Base-by-base conservation (phyloP, 352 stramenopile genomes). In the Pythium insidiosum region DNA sequence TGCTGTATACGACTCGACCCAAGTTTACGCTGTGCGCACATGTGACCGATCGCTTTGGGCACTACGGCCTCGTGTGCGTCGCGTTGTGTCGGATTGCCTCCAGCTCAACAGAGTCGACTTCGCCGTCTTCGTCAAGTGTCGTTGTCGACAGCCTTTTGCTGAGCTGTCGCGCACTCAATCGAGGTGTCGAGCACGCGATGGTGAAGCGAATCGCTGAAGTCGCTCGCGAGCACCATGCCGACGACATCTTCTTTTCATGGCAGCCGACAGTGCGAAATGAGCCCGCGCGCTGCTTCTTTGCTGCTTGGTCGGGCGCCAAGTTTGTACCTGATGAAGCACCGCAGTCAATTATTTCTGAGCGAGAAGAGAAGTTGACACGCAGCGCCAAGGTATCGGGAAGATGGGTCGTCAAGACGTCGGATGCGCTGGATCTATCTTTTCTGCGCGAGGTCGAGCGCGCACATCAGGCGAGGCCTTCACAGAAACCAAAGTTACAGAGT, bases 11-110 rank as follows among this genome's bases (percentile, higher is more conserved):
- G 19, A 20, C 25, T 5, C 28, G 33, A 15, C 13, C 25, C 1
- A 29, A 67, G 12, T 57, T 42, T 13, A 69, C 66, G 12, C 34
- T 87, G 29, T 74, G 66, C 31, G 69, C 70, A 9, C 60, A 73
- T 6, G 76, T 87, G 50, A 87, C 76, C 0, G 76, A 89, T 34
- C 69, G 73, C 12, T 87, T 83, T 30, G 76, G 76, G 15, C 76
- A 89, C 44, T 89, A 89, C 18, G 76, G 76, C 3, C 61, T 89
- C 1, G 76, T 89, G 12, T 73, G 65, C 33, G 53, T 65, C 18
- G 50, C 58, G 37, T 48, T 78, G 13, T 81, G 61, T 41, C 71
- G 50, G 18, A 18, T 7, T 20, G 13, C 10, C 9, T 12, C 9
- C 12, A n/a, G 16, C 12, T 15, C 12, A n/a, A 39, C 34, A 7